Evolutionary conservation across 176 grass and related monocot species (phyloP), one percentile per base, ranked within the genome.

Genomic region (Luzula sylvatica): DNA sequence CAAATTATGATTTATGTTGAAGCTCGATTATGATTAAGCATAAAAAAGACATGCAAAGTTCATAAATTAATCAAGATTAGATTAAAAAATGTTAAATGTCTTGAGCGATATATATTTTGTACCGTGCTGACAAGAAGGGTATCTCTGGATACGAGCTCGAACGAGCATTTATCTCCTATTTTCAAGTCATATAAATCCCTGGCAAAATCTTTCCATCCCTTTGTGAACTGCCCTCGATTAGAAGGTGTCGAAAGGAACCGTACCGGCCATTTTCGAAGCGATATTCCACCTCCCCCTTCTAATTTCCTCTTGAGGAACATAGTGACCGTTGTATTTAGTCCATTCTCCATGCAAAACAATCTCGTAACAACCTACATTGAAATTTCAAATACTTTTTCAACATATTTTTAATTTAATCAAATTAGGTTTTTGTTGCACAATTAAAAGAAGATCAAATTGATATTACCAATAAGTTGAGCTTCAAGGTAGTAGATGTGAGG

Each of bases 141-240:
- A 18, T 56, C 38, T 38, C 13, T 1, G 2, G 26, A 56, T 35
- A 20, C 53, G 2, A 56, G 53, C 38, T 3, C 15, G 20, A 56
- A 38, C 16, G 20, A 30, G 26, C 53, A 56, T 15, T 18, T 11
- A 29, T 56, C 53, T 56, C 53, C 53, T 56, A 30, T 29, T 17
- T 56, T 29, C 53, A 38, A 56, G 2, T 18, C 15, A 38, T n/a
- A 7, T 11, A n/a, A n/a, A n/a, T 25, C 1, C 15, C 20, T 17
- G 16, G 3, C 38, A 18, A 56, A 56, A n/a, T 38, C 15, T 38
- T 32, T 56, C 53, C 53, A 56, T 56, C 53, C 26, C 24, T 38
- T 56, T 24, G 15, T 9, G 8, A 56, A 14, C 1, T 30, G 6
- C 3, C 26, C 52, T 1, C 0, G 7, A n/a, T n/a, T n/a, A 29